Percentiles rank a stretch among this genome's conserved stretches.
Evolutionary conservation across 345 rosid genomes (phyloP).

Genomic region (Boechera retrofracta): DNA sequence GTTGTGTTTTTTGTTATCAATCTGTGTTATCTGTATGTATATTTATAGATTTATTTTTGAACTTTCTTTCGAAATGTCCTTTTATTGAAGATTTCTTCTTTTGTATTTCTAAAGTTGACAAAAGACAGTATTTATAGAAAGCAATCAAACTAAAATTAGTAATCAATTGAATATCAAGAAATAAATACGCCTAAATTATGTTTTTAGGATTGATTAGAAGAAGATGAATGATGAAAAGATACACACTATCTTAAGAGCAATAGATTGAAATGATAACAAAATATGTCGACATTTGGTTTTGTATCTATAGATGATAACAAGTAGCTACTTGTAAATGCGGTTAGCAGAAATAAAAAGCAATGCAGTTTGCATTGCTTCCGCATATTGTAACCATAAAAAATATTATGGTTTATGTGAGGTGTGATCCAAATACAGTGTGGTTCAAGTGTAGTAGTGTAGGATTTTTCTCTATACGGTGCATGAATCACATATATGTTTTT

Average conservation of each 20-base stretch:
- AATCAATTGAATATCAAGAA: neutral
- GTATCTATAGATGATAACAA: too few relatives aligned
- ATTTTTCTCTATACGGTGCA: neutral
- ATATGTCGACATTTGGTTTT: neutral
- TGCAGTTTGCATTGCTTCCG: neutral
- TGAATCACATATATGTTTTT: neutral
- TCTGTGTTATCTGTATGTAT: neutral
- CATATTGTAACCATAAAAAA: neutral
- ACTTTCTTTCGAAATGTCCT: neutral
- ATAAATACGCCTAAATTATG: neutral
- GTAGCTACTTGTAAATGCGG: neutral
- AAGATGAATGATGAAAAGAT: neutral
- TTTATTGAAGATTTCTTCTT: constrained; percentile 18
- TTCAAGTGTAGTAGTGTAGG: too few relatives aligned
- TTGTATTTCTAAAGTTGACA: constrained; percentile 10
- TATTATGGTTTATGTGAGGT: neutral
- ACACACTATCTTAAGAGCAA: neutral
- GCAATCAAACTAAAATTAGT: constrained; percentile 19
- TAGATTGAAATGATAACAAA: neutral
- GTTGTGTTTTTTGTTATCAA: constrained; percentile 19
- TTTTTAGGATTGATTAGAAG: neutral
- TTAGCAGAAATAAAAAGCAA: neutral
- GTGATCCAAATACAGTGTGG: too few relatives aligned
- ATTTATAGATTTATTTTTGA: constrained; percentile 29
- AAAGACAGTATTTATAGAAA: constrained; percentile 1